Base-by-base conservation (phyloP, 805 yeast species). In the Limtongozyma cylindracea region DNA sequence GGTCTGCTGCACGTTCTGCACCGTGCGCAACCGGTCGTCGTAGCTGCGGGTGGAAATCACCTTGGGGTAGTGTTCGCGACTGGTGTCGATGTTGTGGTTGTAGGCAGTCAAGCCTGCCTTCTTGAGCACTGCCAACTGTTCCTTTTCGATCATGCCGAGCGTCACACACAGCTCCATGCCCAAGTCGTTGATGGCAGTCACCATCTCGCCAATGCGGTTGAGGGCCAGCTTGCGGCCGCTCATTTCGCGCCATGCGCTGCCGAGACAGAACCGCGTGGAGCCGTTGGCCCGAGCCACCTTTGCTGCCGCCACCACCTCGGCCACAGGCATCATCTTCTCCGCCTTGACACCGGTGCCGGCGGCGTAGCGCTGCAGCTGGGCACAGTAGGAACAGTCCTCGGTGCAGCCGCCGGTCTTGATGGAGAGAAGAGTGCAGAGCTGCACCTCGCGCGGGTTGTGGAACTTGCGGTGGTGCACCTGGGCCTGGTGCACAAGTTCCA, bases 221-320 rank as follows among this genome's bases (percentile, higher is more conserved):
- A 73, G 37, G 1, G 71, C 77, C 10, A 64, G 56, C 39, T 69
- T 72, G 21, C 88, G 49, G 10, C 88, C 84, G 21, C 49, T 48
- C 88, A 73, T 73, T 28, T 71, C 84, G 38, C 88, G 56, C 88
- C 84, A 74, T 2, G 88, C 88, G 8, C 84, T 77, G 21, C 88
- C 88, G 66, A 73, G 60, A 37, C 88, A 73, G 37, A 73, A 73
- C 30, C 88, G 50, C 0, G 88, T 73, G 2, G 72, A 57, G 0
- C 84, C 84, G 30, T 71, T 70, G 5, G 32, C 46, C 32, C 68
- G 66, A 8, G 88, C 82, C 23, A 53, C 55, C 24, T 43, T 46
- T 1, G 88, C 88, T 16, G 62, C 68, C 22, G 45, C 50, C 31
- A 67, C 41, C 1, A 73, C 82, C n/a, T 53, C 52, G 4, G 69